Evolutionary conservation across 257 asterid species (phyloP), one percentile per base, ranked within the genome.

Genomic region (Marsdenia floribunda): DNA sequence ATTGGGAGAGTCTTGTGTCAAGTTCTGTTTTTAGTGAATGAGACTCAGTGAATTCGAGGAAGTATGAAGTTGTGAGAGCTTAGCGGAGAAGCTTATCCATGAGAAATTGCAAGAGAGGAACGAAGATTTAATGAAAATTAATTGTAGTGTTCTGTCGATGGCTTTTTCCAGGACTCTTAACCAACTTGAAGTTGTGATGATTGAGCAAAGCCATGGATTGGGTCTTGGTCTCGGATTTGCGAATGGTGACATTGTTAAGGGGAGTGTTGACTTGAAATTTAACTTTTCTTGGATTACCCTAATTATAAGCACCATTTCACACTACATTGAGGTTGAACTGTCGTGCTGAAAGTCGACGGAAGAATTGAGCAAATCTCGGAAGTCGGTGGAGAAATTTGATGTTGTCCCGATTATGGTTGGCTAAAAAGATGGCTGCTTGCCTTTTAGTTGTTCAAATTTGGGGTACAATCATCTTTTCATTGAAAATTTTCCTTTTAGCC

Each of bases 321-420:
- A 81, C 65, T 88, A 69, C 60, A 86, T 86, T 9, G 71, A 80
- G 18, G 80, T 72, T 63, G 84, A 84, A 71, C 83, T 85, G 93
- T 74, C 80, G 13, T 79, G 80, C 12, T 80, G 88, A 77, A 83
- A 59, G 80, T 74, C 81, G 72, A 78, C 66, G 85, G 79, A 80
- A 19, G 83, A 80, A 82, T 52, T 71, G 57, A 77, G 84, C 74
- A 80, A 81, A 49, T 64, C 82, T 2, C 89, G 84, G 29, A 71
- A 82, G 68, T 93, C 97, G 80, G 94, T 92, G 42, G 94, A 88
- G 87, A 93, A 91, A 83, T 83, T 87, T 82, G 97, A 93, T 3
- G 97, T 97, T 26, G 98, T 91, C 83, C 74, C 88, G n/a, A 78
- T 83, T 93, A 26, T 93, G 98, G 98, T 65, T 93, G 86, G 91